Evolutionary conservation across 2,329 filamentous ascomycete species (phyloP).

Genomic region (Aschersonia sp.): DNA sequence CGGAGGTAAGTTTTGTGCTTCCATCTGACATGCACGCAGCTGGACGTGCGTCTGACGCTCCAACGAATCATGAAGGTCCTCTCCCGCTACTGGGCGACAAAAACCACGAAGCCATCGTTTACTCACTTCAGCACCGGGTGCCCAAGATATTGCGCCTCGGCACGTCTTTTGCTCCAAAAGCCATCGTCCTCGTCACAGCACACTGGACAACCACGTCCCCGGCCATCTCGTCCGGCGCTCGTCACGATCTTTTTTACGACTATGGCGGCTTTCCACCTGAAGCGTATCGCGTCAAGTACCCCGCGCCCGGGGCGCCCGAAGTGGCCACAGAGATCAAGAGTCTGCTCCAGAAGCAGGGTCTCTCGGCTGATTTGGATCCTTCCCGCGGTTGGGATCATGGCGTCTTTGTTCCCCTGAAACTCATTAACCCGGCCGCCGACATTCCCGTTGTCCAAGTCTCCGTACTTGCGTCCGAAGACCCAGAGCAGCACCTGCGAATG

Average conservation of each 20-base stretch:
- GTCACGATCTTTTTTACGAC: constrained; percentile 38
- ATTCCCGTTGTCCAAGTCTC: constrained; percentile 43
- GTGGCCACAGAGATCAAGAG: constrained; percentile 33
- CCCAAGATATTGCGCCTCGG: constrained; percentile 40
- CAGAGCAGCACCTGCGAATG: constrained; percentile 32
- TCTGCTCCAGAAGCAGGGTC: constrained; percentile 30
- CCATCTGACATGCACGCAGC: not conserved
- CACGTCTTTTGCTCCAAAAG: constrained; percentile 31
- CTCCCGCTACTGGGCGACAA: constrained; percentile 44
- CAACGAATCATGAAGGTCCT: constrained; percentile 23
- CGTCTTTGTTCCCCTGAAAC: constrained; percentile 42
- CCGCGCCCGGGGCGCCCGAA: constrained; percentile 38
- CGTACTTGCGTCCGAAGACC: constrained; percentile 36
- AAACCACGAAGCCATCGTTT: constrained; percentile 30
- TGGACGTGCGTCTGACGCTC: no score
- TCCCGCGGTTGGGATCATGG: constrained; percentile 43
- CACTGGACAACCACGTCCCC: constrained; percentile 38
- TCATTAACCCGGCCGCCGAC: constrained; percentile 35
- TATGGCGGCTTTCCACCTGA: constrained; percentile 45
- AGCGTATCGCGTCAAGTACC: constrained; percentile 39
- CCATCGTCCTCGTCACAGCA: constrained; percentile 42
- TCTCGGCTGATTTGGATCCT: constrained; percentile 23
- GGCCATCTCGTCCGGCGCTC: constrained; percentile 32
- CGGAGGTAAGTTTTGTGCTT: constrained; percentile 18
- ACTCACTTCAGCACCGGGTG: constrained; percentile 36